Conservation (phyloP, 208 protist genomes). For the Novymonas esmeraldas region DNA sequence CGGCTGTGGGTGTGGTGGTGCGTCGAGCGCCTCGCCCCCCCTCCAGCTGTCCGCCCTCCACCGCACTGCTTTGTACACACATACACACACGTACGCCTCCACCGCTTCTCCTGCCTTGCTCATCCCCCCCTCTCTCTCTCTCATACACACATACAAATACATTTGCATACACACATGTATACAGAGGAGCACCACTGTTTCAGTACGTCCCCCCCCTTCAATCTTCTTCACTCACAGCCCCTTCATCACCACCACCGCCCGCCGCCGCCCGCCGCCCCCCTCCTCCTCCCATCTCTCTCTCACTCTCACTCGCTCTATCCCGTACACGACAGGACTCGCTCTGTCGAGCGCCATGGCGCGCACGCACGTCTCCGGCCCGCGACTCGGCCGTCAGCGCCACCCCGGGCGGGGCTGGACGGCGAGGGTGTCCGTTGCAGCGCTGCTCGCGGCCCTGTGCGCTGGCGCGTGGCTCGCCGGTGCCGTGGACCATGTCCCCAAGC, state of each 20-base stretch:
- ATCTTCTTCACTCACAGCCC: too few relatives aligned
- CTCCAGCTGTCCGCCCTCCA: too few relatives aligned
- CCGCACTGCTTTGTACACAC: too few relatives aligned
- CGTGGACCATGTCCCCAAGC: slow-evolving; percentile 2
- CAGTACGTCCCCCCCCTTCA: too few relatives aligned
- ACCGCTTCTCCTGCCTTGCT: not conserved
- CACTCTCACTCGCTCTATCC: not conserved
- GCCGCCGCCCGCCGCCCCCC: not conserved
- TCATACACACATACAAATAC: not conserved
- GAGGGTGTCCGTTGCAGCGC: not conserved
- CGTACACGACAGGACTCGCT: not conserved
- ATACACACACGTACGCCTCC: not conserved
- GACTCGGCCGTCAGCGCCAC: not conserved
- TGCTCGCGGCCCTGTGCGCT: slow-evolving; percentile 12
- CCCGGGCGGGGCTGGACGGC: too few relatives aligned
- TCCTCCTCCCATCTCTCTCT: not conserved
- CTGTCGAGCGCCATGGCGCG: not conserved
- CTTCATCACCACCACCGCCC: too few relatives aligned
- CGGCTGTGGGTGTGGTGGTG: too few relatives aligned
- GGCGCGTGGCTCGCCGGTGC: slow-evolving; percentile 10
- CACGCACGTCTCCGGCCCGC: not conserved
- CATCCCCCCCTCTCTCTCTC: not conserved
- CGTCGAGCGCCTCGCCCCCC: too few relatives aligned
- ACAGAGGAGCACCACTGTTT: not conserved
- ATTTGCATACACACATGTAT: not conserved